Conservation (phyloP, 768 basidiomycete species). For the Tylopilus felleus region DNA sequence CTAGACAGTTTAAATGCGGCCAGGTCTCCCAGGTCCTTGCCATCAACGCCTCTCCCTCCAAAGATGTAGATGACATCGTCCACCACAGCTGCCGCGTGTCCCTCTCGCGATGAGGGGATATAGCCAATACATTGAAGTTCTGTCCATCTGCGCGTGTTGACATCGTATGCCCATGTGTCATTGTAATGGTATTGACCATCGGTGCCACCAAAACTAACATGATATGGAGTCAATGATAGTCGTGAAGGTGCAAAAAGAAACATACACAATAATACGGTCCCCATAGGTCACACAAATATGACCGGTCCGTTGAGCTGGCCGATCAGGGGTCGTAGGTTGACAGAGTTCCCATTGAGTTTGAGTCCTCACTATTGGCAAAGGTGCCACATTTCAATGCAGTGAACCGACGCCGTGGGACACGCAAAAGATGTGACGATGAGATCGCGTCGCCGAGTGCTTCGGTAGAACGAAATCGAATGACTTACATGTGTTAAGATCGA, state of each 20-base stretch:
- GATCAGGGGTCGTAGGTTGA: constrained; percentile 55
- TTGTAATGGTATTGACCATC: constrained; percentile 99
- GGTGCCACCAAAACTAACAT: constrained; percentile 86
- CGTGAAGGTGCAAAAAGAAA: constrained; percentile 20
- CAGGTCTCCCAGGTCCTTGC: constrained; percentile 90
- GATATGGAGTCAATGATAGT: constrained; percentile 15
- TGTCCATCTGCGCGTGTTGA: constrained; percentile 76
- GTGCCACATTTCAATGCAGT: background rate
- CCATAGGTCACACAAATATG: constrained; percentile 83
- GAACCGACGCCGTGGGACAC: background rate
- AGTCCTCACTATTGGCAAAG: constrained; percentile 61
- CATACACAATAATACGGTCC: constrained; percentile 82
- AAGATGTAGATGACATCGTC: constrained; percentile 98
- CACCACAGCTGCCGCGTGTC: constrained; percentile 93
- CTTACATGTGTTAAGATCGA: constrained; percentile 93
- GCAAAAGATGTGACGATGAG: background rate
- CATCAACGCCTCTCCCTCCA: constrained; percentile 95
- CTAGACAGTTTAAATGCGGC: constrained; percentile 97
- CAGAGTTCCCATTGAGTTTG: constrained; percentile 80
- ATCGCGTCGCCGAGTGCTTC: background rate
- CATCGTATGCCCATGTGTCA: constrained; percentile 95
- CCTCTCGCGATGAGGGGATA: constrained; percentile 93
- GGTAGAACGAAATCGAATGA: constrained; percentile 1
- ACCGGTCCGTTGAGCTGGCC: constrained; percentile 84
- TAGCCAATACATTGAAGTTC: constrained; percentile 96